phyloP scores from a whole-genome alignment of 345 rosid species.

The Cardiospermum halicacabum region DNA sequence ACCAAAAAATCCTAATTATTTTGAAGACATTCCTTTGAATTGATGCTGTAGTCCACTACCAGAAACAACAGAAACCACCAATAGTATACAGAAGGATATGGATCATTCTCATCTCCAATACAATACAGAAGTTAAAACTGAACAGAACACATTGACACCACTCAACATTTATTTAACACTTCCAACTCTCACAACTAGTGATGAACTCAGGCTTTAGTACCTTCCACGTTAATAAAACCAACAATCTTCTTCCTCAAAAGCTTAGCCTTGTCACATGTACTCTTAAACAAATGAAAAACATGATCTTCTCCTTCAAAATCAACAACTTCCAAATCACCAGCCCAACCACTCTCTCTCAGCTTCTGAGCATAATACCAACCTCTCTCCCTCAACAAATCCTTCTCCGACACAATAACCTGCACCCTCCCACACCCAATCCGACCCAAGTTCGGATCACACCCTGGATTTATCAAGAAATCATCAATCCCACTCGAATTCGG shows the following conservation, averaged over 20 bases:
- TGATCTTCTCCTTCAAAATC: slow-evolving; percentile 38
- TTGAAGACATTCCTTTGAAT: too few species aligned
- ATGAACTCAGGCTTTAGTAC: too few species aligned
- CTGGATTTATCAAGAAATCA: slow-evolving; percentile 48
- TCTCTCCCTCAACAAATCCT: slow-evolving; percentile 29
- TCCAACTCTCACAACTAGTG: too few species aligned
- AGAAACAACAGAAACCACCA: too few species aligned
- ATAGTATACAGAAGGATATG: too few species aligned
- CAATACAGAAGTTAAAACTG: too few species aligned
- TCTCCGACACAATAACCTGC: slow-evolving; percentile 42
- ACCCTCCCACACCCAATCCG: slow-evolving; percentile 33
- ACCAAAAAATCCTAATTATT: too few species aligned
- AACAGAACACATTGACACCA: too few species aligned
- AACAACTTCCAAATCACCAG: slow-evolving; percentile 32
- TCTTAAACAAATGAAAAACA: slow-evolving; percentile 35
- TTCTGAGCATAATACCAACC: slow-evolving; percentile 31
- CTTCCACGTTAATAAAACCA: not conserved
- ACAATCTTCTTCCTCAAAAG: not conserved
- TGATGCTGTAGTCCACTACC: too few species aligned
- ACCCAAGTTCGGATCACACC: slow-evolving; percentile 26
- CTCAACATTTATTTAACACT: too few species aligned
- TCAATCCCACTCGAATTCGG: slow-evolving; percentile 37
- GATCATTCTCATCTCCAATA: too few species aligned
- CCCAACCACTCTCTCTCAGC: slow-evolving; percentile 40
- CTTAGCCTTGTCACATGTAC: not conserved